Percentiles rank a stretch among this genome's conserved stretches.
Conservation (phyloP, 306 rosid species). For the Quercus ilex region DNA sequence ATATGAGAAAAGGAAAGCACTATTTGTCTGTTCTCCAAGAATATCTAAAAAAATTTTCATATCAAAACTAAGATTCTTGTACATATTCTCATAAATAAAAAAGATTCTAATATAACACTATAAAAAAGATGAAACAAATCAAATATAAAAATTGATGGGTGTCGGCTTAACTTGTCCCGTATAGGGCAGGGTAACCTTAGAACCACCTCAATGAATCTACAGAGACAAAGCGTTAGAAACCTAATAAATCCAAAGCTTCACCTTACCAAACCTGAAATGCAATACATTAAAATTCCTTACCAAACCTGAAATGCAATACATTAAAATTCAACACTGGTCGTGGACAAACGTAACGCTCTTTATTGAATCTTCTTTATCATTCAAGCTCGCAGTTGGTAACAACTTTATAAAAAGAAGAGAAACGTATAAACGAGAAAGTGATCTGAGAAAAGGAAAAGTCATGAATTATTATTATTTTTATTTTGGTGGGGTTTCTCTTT, state of each 20-base stretch:
- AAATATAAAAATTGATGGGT: not conserved
- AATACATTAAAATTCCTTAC: conserved; percentile 37
- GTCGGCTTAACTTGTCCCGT: not conserved
- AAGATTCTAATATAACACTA: not conserved
- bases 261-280: conserved; percentile 38
- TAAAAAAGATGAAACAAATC: not conserved
- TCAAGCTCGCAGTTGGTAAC: conserved; percentile 27
- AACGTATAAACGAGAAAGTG: not conserved
- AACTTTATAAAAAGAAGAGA: conserved; percentile 37
- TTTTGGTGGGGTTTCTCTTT: not conserved
- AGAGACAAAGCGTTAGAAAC: conserved; percentile 12
- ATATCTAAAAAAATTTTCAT: fast-evolving
- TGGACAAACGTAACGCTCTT: conserved; percentile 33
- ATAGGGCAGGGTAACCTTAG: not conserved
- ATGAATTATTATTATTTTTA: not conserved
- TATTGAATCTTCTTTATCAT: conserved; percentile 26
- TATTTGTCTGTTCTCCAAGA: no score
- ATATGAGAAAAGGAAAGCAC: fast-evolving
- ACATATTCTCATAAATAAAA: not conserved
- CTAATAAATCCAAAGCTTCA: conserved; percentile 35
- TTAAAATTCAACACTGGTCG: conserved; percentile 21
- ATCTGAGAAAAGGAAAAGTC: not conserved
- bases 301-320: conserved; percentile 37
- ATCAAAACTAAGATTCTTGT: not conserved
- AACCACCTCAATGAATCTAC: not conserved